Base-by-base conservation (phyloP, 2,329 filamentous ascomycete species). In the Fusarium bulbicola region DNA sequence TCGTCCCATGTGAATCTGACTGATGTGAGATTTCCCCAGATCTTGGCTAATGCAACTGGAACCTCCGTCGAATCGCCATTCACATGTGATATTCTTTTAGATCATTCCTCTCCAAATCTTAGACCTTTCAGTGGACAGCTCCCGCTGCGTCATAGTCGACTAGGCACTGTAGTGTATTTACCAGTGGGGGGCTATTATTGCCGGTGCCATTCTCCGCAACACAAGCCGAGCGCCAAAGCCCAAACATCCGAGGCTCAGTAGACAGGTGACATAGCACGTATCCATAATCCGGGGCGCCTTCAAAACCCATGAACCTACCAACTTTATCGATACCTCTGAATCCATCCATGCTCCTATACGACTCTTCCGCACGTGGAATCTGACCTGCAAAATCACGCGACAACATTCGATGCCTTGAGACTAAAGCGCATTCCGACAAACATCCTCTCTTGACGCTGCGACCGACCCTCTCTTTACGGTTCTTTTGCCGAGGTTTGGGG, bases 401-500 rank as follows among this genome's bases (percentile, higher is more conserved):
- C 68, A 21, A 68, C 66, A 36, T 54, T 70, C 71, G 67, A 75
- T 70, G 69, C 26, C 59, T 49, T 73, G 57, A 63, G 52, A 57
- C 36, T 26, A 30, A 20, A 52, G 45, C 59, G n/a, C 46, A 40
- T 66, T 46, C 43, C 56, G 42, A 67, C 42, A 46, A 49, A 47
- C 52, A 63, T 42, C 49, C 28, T 59, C 62, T 70, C 32, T 40
- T 46, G 46, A 73, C 39, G 42, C 67, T 68, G 53, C 62, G 70
- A 74, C 67, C 34, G 37, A 34, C 39, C 20, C 37, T 59, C 52
- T 54, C 43, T 47, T 47, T 49, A 46, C 54, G 45, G 50, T 57
- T 59, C 59, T n/a, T 57, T 67, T 77, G 68, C 73, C 70, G 72
- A 77, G 77, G 73, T 70, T 69, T 50, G 47, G 63, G 47, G 64